Base-by-base conservation (phyloP, 169 alveolate genomes). In the Cyclospora cayetanensis region DNA sequence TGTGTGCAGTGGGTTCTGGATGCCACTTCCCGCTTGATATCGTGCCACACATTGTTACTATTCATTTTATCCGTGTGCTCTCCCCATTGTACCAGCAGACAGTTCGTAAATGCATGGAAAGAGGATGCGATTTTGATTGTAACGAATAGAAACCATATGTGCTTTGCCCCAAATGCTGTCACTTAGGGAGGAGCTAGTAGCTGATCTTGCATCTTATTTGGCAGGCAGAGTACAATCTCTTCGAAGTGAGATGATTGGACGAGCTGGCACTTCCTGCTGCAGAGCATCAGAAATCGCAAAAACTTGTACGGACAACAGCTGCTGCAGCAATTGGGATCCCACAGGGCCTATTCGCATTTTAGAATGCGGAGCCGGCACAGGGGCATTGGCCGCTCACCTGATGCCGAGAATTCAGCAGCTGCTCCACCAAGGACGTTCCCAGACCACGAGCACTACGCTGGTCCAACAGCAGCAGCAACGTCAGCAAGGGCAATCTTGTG, bases 351-450 rank as follows among this genome's bases (percentile, higher is more conserved):
- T 53, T 60, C 22, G 39, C 1, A 35, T 60, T 1, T 25, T 60
- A 66, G 90, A 83, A 27, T 53, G 80, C 7, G 90, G 80, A 60
- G 79, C 80, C 2, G 90, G 90, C 42, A 60, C 90, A 46, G 80
- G 90, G 29, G 53, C 43, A 27, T 63, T 79, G 52, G 89, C 89
- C 18, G 89, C 74, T 34, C 89, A 79, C 89, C 34, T 79, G 89
- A 50, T 46, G 65, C 89, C 90, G 4, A 60, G 37, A 27, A 29
- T 83, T 77, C 66, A 83, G 79, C 63, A 53, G 80, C 63, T 37
- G 46, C 80, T 60, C 50, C 80, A 83, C 50, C 42, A 39, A 55
- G 27, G 18, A 18, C 25, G 25, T 9, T 50, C 9, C 25, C 60
- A 72, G 60, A 50, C 63, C 52, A 11, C 53, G 20, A 46, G 50